phyloP scores from a whole-genome alignment of 768 basidiomycete species.

The Tubosaeta sp. region DNA sequence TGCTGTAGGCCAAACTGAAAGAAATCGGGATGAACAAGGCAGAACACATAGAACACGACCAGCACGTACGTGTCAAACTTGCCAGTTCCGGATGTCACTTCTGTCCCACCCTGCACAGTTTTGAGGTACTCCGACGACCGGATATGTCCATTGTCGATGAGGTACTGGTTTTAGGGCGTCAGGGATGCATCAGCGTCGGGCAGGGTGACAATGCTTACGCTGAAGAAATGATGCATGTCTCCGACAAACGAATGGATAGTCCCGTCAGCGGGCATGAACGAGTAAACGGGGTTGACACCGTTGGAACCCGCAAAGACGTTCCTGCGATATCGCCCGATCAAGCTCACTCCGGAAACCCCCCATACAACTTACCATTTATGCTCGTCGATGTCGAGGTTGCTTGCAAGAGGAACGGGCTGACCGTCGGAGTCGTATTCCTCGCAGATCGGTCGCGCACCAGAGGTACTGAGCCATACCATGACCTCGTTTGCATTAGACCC shows the following conservation, averaged over 20 bases:
- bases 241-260: slow-evolving; percentile 41
- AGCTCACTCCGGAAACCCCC: not conserved
- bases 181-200: not conserved
- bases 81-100: slow-evolving; percentile 56
- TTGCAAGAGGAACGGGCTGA: slow-evolving; percentile 41
- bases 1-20: slow-evolving; percentile 41
- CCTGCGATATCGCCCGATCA: slow-evolving; percentile 30
- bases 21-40: not conserved
- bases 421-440: slow-evolving; percentile 43
- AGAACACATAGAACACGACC: not conserved
- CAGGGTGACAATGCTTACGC: slow-evolving; percentile 26
- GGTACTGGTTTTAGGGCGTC: slow-evolving; percentile 35
- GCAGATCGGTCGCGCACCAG: slow-evolving; percentile 57
- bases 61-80: slow-evolving; percentile 48
- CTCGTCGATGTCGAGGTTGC: slow-evolving; percentile 42
- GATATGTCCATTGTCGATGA: slow-evolving; percentile 44
- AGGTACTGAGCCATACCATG: slow-evolving; percentile 66
- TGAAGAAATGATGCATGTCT: slow-evolving; percentile 51
- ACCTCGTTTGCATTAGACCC: slow-evolving; percentile 45
- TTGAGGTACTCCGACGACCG: slow-evolving; percentile 51
- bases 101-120: slow-evolving; percentile 59
- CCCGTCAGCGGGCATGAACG: slow-evolving; percentile 40
- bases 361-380: slow-evolving; percentile 41
- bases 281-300: slow-evolving; percentile 48
- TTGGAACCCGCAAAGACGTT: slow-evolving; percentile 53